Conservation (phyloP, 306 rosid species). For the Carpinus viminea region DNA sequence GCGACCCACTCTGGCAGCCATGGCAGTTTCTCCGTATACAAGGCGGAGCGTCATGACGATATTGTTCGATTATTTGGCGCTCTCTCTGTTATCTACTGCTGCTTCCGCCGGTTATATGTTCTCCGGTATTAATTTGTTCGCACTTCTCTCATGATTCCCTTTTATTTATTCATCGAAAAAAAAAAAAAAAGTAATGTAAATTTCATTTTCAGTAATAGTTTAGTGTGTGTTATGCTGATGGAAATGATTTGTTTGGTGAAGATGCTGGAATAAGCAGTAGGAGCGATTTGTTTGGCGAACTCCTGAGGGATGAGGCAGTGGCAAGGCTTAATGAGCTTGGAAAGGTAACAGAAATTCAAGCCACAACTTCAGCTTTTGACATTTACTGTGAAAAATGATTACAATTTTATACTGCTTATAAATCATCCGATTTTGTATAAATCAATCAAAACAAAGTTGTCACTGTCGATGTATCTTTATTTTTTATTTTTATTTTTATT, state of each 20-base stretch:
- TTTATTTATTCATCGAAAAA: not conserved
- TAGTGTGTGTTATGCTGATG: not conserved
- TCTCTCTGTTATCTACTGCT: slow-evolving; percentile 31
- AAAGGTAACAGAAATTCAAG: slow-evolving; percentile 43
- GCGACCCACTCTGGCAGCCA: not conserved
- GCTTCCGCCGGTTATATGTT: slow-evolving; percentile 32
- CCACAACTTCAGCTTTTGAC: slow-evolving; percentile 9
- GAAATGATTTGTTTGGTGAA: slow-evolving; percentile 59
- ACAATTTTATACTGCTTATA: not conserved
- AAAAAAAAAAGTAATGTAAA: not conserved
- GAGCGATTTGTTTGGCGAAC: slow-evolving; percentile 50
- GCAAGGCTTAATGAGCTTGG: slow-evolving; percentile 75
- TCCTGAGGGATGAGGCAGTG: slow-evolving; percentile 86
- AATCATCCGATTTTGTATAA: not conserved
- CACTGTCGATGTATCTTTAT: not conserved
- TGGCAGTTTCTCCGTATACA: not conserved
- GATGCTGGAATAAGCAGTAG: not conserved
- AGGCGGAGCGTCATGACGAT: not conserved
- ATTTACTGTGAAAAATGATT: not conserved
- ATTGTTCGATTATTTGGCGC: slow-evolving; percentile 24
- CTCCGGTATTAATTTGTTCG: slow-evolving; percentile 38
- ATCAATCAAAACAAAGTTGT: slow-evolving; percentile 1
- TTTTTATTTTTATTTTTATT: too few species aligned
- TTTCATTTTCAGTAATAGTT: not conserved
- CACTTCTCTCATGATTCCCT: not conserved